Conservation (phyloP, 306 rosid genomes). For the Begonia loranthoides region DNA sequence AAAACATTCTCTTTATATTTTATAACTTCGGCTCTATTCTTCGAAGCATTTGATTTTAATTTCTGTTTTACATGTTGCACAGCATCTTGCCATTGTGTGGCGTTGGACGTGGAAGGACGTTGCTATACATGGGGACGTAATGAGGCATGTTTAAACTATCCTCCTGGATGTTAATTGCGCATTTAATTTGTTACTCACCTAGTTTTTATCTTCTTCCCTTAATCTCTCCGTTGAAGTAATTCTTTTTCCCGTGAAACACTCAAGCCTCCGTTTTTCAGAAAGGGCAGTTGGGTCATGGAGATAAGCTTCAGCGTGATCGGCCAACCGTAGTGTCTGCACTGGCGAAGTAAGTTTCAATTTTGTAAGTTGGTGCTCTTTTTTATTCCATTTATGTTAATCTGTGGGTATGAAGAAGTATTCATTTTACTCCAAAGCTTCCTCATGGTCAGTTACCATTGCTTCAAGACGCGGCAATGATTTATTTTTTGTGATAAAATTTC, state of each 20-base stretch:
- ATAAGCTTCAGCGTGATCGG: conserved; percentile 82
- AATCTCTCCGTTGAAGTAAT: conserved; percentile 5
- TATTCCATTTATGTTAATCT: neutral
- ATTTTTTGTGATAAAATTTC: neutral
- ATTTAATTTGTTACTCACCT: neutral
- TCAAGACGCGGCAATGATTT: neutral
- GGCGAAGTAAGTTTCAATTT: conserved; percentile 48
- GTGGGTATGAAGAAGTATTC: neutral
- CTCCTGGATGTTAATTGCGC: conserved; percentile 3
- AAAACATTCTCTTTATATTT: too few species aligned
- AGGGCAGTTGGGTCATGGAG: conserved; percentile 98
- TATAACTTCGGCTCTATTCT: too few species aligned
- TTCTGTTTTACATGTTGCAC: neutral
- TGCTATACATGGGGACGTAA: conserved; percentile 99
- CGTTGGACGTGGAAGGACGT: conserved; percentile 89
- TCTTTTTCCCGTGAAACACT: neutral
- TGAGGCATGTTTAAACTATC: conserved; percentile 37
- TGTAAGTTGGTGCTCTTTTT: neutral
- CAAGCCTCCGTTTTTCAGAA: conserved; percentile 35
- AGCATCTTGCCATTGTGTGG: conserved; percentile 94
- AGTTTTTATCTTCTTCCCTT: neutral
- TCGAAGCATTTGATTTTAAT: too few species aligned
- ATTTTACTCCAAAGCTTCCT: neutral
- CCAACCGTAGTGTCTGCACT: conserved; percentile 94
- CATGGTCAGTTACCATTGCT: neutral